Base-by-base conservation (phyloP, 2,329 filamentous ascomycete genomes). In the Sarocladiaceae sp. region DNA sequence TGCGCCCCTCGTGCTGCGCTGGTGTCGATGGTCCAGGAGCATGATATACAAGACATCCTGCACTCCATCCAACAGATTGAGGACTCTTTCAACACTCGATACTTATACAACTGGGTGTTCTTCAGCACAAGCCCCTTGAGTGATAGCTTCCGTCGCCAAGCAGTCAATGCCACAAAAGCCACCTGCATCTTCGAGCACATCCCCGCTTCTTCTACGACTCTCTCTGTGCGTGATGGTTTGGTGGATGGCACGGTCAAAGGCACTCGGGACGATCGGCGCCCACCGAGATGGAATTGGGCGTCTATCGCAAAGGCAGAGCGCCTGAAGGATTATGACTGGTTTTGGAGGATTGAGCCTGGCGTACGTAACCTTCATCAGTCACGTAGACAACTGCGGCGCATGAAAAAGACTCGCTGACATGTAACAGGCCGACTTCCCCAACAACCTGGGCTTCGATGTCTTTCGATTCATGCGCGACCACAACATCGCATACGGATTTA, bases 21-120 rank as follows among this genome's bases (percentile, higher is more conserved):
- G 37, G 56, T 64, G 7, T 53, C 60, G 10, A 48, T 64, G 9
- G 55, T 56, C 16, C 44, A 59, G 34, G 59, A 64, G 35, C 23
- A 53, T 21, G 62, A 65, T 37, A 52, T 64, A 18, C 43, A 53
- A 11, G 53, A 52, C 26, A 50, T 63, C 20, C 50, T 64, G 33
- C 57, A 52, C 18, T 60, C 61, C 15, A 59, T 94, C 70, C 64
- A 65, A 23, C 84, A 94, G 56, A 50, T 67, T 3, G 63, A 67
- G 46, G 51, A 58, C 4, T 55, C 55, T 1, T 94, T 87, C 82
- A 94, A 94, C 58, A 67, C 70, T 57, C 88, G 87, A 51, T 85
- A 88, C 69, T 84, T 85, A 55, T 94, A 94, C 58, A 85, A 88
- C 34, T 94, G 88, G 84, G 83, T 86, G 33, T 91, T 94, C 67